A percentile compares a stretch with the other conserved stretches of the same genome.
These are phyloP conservation scores for Populus tomentosa DNA, from an alignment of 441 rosid genomes.

Conservation along the genomic window DNA sequence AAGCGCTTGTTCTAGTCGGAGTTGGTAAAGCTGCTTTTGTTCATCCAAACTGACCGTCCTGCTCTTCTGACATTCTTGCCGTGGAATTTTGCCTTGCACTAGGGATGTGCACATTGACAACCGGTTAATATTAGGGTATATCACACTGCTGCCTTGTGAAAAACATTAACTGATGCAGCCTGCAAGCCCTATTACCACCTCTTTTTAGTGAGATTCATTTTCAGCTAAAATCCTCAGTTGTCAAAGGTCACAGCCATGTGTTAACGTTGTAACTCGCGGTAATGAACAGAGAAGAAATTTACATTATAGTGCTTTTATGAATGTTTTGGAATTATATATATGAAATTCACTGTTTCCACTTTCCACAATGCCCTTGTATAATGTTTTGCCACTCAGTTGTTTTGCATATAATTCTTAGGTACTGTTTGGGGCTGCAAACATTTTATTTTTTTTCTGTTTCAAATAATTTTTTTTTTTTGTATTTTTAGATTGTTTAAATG, in stretches of 20 bases:
- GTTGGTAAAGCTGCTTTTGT: not conserved
- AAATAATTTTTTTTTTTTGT: too few relatives aligned
- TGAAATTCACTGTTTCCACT: not conserved
- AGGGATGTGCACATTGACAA: not conserved
- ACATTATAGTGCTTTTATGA: not conserved
- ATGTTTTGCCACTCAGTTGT: not conserved
- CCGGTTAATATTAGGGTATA: not conserved
- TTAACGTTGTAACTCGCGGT: not conserved
- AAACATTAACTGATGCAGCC: not conserved
- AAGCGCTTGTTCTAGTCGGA: conserved; percentile 56
- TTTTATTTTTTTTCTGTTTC: too few relatives aligned
- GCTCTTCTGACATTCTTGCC: not conserved
- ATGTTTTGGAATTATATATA: not conserved
- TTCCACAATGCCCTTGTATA: not conserved
- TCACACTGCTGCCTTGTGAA: not conserved
- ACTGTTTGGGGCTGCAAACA: too few relatives aligned
- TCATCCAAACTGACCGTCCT: not conserved
- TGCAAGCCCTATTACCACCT: too few relatives aligned
- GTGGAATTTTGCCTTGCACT: not conserved
- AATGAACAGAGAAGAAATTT: not conserved
- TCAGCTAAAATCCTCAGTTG: too few relatives aligned
- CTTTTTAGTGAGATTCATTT: not conserved
- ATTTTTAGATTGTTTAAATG: too few relatives aligned
- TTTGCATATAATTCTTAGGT: not conserved
- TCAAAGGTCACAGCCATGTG: too few relatives aligned